These are phyloP conservation scores for Ochetophila trinervis DNA, from an alignment of 306 rosid species.

Conservation along the genomic window DNA sequence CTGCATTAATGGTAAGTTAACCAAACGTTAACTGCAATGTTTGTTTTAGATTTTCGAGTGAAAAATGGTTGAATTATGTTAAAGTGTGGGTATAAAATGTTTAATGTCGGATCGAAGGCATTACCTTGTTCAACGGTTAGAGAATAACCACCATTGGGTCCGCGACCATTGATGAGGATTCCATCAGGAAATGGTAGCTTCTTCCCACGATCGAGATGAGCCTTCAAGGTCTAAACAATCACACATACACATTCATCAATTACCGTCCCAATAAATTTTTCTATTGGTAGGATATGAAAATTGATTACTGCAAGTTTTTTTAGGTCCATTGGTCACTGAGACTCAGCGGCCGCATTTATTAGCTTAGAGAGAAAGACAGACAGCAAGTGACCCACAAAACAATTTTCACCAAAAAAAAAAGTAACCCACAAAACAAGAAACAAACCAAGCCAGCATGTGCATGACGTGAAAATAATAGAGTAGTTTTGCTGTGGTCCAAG, in stretches of 20 bases:
- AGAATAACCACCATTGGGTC: conserved; percentile 59
- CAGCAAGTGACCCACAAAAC: neutral
- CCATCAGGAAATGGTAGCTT: conserved; percentile 87
- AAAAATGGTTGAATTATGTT: neutral
- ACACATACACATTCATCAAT: too few relatives aligned
- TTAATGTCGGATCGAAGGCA: neutral
- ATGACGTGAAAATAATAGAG: neutral
- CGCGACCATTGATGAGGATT: conserved; percentile 94
- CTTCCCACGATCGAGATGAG: conserved; percentile 66
- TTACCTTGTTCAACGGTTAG: conserved; percentile 86
- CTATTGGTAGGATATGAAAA: too few relatives aligned
- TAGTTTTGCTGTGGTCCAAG: neutral
- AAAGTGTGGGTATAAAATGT: neutral
- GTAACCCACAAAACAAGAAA: neutral
- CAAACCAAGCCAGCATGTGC: conserved; percentile 12
- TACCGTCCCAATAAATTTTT: too few relatives aligned
- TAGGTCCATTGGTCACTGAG: neutral
- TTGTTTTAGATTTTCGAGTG: neutral
- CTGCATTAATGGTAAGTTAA: conserved; percentile 30
- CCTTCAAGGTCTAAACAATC: conserved; percentile 50
- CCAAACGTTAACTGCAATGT: neutral
- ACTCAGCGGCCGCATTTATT: neutral
- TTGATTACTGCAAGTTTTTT: too few relatives aligned
- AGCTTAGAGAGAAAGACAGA: neutral
- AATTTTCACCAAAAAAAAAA: too few relatives aligned